phyloP scores from a whole-genome alignment of 176 grass and related monocot genomes.

The Miscanthus lutarioriparius region DNA sequence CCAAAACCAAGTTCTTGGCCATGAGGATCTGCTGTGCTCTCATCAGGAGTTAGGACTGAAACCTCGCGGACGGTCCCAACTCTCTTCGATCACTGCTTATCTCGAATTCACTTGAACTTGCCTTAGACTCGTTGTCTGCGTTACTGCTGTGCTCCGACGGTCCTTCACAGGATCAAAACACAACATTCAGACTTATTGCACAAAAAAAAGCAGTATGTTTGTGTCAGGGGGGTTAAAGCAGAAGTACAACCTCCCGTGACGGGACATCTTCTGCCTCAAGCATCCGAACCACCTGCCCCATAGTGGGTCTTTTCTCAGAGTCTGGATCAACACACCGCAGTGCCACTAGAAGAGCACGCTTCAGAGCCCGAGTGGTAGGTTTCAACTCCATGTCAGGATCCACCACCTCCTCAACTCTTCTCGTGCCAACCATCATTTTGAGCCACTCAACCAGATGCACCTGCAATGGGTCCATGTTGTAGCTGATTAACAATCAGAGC shows the following conservation, averaged over 20 bases:
- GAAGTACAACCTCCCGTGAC: conserved; percentile 20
- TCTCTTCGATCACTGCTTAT: conserved; percentile 33
- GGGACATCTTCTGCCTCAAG: conserved; percentile 30
- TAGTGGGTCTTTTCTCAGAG: conserved; percentile 32
- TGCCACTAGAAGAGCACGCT: conserved; percentile 32
- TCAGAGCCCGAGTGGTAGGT: conserved; percentile 24
- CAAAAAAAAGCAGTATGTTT: neutral
- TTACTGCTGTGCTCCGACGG: conserved; percentile 18
- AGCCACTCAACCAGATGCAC: conserved; percentile 42
- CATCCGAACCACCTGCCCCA: conserved; percentile 33
- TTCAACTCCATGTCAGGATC: conserved; percentile 36
- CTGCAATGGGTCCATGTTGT: conserved; percentile 12
- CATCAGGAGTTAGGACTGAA: neutral
- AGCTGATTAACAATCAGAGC: neutral
- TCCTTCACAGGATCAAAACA: conserved; percentile 36
- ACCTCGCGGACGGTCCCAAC: neutral
- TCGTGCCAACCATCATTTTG: conserved; percentile 33
- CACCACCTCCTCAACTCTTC: conserved; percentile 36
- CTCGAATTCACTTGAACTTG: conserved; percentile 36
- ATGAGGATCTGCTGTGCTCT: neutral
- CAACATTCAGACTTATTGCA: conserved; percentile 13
- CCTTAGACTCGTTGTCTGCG: conserved; percentile 21
- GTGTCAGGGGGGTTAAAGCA: neutral
- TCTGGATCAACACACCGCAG: conserved; percentile 33
- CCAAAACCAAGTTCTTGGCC: neutral